These are phyloP conservation scores for Monosporascus sp. DNA, from an alignment of 2,329 filamentous ascomycete genomes.

Conservation along the genomic window DNA sequence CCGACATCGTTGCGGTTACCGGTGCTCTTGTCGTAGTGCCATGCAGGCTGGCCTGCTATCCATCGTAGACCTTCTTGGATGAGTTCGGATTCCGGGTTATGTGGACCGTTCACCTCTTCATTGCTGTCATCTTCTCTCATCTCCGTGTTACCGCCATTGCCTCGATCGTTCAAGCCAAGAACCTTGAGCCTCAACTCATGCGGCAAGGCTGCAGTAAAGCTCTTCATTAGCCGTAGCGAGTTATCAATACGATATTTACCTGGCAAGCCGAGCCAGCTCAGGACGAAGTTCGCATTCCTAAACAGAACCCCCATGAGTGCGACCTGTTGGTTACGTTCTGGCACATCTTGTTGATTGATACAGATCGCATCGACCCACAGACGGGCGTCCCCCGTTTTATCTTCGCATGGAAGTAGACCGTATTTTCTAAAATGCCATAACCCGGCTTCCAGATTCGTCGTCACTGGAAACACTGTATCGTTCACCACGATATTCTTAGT, in stretches of 20 bases:
- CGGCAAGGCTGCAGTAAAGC: neutral
- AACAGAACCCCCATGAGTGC: neutral
- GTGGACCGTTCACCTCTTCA: neutral
- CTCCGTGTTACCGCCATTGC: neutral
- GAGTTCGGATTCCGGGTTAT: neutral
- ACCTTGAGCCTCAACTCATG: neutral
- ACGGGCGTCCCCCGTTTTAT: neutral
- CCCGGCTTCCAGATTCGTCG: neutral
- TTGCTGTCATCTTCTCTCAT: neutral
- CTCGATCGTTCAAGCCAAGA: neutral
- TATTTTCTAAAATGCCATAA: conserved; percentile 1
- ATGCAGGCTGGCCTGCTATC: neutral
- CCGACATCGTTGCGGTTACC: neutral
- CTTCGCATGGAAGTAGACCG: neutral
- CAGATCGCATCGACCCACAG: neutral
- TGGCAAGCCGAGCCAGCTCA: neutral
- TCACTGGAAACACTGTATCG: neutral
- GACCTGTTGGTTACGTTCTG: neutral
- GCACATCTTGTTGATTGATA: neutral
- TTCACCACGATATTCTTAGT: neutral
- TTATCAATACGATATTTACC: neutral
- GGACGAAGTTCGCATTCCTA: neutral
- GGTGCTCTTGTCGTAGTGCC: neutral
- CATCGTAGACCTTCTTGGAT: neutral
- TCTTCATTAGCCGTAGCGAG: neutral